Base-by-base conservation (phyloP, 352 stramenopile species). In the Phytophthora tentaculata region DNA sequence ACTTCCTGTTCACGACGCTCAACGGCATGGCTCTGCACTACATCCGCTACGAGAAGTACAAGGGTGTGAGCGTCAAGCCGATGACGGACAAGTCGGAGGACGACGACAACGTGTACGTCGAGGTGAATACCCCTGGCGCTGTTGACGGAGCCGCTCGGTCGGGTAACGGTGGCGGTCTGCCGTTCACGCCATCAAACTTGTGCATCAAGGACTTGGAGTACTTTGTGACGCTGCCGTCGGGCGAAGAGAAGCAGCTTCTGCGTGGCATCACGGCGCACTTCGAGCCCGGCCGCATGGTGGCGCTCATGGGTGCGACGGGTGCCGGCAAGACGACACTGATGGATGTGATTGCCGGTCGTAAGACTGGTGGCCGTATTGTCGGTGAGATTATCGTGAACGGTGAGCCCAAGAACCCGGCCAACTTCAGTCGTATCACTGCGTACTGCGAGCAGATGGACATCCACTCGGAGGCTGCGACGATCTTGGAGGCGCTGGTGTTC, bases 361-460 rank as follows among this genome's bases (percentile, higher is more conserved):
- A 92, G 69, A 88, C 81, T 14, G 83, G 78, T 39, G 84, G 84
- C 2, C 77, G 79, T 9, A 83, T 98, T 44, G 77, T 81, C 32
- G 94, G 96, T 24, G 77, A 97, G 14, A 90, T 98, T 41, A 79
- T 83, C 12, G 74, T 98, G 22, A 98, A 98, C 74, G 95, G 95
- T 22, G 84, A 61, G 53, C 59, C 64, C 0, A 96, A 97, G 76
- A 69, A 96, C 41, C 63, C 74, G 32, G 71, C 69, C 24, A 90
- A 86, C 45, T 98, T 98, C 66, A 84, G 79, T 32, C 80, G 94
- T 45, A 90, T 96, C 66, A 88, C 81, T 6, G 94, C 89, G 13
- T 98, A 98, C 65, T 94, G 96, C 20, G 94, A 98, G 77, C 92
- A 98, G 71, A 92, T 96, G 69, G 90, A 97, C 73, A 82, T 92